Conservation (phyloP, 306 rosid genomes). For the Gastrolobium villosum region DNA sequence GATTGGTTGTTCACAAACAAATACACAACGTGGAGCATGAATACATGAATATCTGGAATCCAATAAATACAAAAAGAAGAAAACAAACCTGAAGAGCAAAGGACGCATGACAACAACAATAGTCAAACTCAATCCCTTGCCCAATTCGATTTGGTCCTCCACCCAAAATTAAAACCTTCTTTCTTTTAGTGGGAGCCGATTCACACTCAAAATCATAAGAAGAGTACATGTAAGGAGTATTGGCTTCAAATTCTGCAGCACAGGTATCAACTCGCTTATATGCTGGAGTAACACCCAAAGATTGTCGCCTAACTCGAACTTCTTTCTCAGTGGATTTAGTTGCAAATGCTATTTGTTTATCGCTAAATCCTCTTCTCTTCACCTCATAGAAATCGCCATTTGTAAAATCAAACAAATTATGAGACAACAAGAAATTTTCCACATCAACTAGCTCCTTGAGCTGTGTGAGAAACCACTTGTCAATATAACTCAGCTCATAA, state of each 20-base stretch:
- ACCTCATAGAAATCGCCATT: slow-evolving; percentile 83
- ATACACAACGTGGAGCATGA: slow-evolving; percentile 25
- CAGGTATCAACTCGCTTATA: slow-evolving; percentile 97
- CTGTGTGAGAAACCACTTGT: slow-evolving; percentile 94
- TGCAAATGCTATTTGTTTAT: slow-evolving; percentile 95
- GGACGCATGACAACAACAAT: slow-evolving; percentile 96
- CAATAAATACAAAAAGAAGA: slow-evolving; percentile 23
- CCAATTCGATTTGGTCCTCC: slow-evolving; percentile 99
- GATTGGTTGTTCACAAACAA: slow-evolving; percentile 9
- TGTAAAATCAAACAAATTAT: slow-evolving; percentile 68
- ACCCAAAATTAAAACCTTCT: slow-evolving; percentile 94
- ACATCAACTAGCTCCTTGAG: slow-evolving; percentile 87
- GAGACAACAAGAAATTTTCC: slow-evolving; percentile 77
- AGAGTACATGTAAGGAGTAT: slow-evolving; percentile 98
- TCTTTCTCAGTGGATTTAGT: slow-evolving; percentile 85
- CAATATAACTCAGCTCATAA: slow-evolving; percentile 82
- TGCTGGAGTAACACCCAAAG: slow-evolving; percentile 80
- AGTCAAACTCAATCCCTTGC: slow-evolving; percentile 99
- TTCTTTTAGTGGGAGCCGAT: slow-evolving; percentile 84
- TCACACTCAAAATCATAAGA: slow-evolving; percentile 98
- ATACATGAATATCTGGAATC: slow-evolving; percentile 28
- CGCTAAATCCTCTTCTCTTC: slow-evolving; percentile 96
- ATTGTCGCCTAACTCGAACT: slow-evolving; percentile 72
- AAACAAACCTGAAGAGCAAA: slow-evolving; percentile 88
- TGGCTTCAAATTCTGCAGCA: slow-evolving; percentile 99